phyloP scores from a whole-genome alignment of 257 asterid genomes.

The Marsdenia floribunda region DNA sequence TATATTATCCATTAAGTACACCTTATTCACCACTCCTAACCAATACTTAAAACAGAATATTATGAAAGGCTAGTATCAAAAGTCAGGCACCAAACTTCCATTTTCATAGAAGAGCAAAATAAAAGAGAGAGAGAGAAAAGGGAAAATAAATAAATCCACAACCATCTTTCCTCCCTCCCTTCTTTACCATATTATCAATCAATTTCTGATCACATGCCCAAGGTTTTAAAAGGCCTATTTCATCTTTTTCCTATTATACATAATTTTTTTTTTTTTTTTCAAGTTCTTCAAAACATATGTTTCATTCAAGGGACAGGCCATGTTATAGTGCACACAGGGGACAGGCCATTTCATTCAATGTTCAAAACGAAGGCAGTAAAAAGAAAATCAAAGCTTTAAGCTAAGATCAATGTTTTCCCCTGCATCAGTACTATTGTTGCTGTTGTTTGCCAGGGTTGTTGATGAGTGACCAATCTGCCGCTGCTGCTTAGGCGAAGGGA shows the following conservation, averaged over 20 bases:
- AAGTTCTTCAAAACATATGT: background rate
- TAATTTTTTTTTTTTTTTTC: background rate
- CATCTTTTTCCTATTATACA: too few species aligned
- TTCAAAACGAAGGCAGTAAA: background rate
- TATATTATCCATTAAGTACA: background rate
- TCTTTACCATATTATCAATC: background rate
- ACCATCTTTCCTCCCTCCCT: background rate
- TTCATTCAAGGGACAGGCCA: background rate
- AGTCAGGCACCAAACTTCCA: constrained; percentile 8
- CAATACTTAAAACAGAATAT: background rate
- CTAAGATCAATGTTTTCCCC: constrained; percentile 63
- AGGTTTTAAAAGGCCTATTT: background rate
- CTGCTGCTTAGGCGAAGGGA: constrained; percentile 37
- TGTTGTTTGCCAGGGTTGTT: constrained; percentile 20
- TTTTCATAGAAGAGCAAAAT: background rate
- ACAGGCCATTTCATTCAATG: background rate
- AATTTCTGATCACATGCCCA: background rate
- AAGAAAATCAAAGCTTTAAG: constrained; percentile 41
- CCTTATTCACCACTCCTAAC: background rate
- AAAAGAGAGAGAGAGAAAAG: too few species aligned
- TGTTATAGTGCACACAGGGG: background rate
- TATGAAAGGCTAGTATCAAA: background rate
- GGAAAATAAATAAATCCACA: background rate
- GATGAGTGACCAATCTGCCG: constrained; percentile 15
- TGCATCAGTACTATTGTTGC: constrained; percentile 26